phyloP scores from a whole-genome alignment of 495 filamentous ascomycete species.

The Cercophora sp. region DNA sequence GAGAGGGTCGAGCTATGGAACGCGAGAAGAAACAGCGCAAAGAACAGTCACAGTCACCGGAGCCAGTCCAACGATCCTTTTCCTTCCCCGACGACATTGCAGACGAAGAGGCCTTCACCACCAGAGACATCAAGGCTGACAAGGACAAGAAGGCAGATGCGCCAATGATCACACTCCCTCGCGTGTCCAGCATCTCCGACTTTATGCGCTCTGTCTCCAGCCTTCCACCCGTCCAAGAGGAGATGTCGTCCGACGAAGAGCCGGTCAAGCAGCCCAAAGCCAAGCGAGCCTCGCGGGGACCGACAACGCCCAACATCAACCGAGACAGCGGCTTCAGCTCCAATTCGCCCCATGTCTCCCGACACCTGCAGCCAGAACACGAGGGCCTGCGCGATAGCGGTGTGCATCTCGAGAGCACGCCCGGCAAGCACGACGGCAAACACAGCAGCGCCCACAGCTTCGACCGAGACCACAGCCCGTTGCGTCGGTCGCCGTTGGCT shows the following conservation, averaged over 20 bases:
- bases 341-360: slow-evolving; percentile 39
- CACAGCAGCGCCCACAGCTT: slow-evolving; percentile 6
- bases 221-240: slow-evolving; percentile 42
- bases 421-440: slow-evolving; percentile 10
- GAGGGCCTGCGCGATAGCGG: slow-evolving; percentile 49
- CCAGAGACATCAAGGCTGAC: slow-evolving; percentile 11
- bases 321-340: slow-evolving; percentile 47
- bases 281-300: slow-evolving; percentile 6
- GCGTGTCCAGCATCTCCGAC: slow-evolving; percentile 27
- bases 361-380: slow-evolving; percentile 21
- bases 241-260: slow-evolving; percentile 36
- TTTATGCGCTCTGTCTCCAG: slow-evolving; percentile 37
- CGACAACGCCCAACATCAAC: slow-evolving; percentile 30
- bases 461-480: background rate
- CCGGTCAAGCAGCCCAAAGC: slow-evolving; percentile 5
- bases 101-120: slow-evolving; percentile 32
- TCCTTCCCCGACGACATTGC: slow-evolving; percentile 37
- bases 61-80: slow-evolving; percentile 26
- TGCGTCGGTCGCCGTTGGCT: slow-evolving; percentile 18
- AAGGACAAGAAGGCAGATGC: slow-evolving; percentile 11
- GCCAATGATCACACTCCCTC: slow-evolving; percentile 19
- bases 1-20: slow-evolving; percentile 5
- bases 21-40: slow-evolving; percentile 11
- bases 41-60: slow-evolving; percentile 22
- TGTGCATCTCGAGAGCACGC: slow-evolving; percentile 37